Conservation (phyloP, 345 rosid genomes). For the Populus ilicifolia region DNA sequence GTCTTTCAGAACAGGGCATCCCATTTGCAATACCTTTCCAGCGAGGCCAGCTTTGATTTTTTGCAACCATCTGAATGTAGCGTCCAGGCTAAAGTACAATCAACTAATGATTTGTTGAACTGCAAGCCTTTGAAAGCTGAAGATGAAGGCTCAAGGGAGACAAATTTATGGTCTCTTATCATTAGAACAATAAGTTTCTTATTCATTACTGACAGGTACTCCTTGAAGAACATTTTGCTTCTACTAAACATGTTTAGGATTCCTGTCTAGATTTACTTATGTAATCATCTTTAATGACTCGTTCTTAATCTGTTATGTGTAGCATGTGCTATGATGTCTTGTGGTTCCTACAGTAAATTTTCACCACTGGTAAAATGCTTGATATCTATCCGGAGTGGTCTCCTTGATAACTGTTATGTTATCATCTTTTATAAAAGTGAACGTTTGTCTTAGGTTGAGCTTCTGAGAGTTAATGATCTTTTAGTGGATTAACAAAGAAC, state of each 20-base stretch:
- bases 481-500: neutral
- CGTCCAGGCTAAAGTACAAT: constrained; percentile 4
- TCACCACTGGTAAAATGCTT: neutral
- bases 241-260: neutral
- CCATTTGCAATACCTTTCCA: constrained; percentile 34
- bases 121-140: constrained; percentile 23
- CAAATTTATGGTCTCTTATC: constrained; percentile 56
- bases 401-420: neutral
- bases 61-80: constrained; percentile 47
- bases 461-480: neutral
- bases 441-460: neutral
- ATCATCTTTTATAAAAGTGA: neutral
- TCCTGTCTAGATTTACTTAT: neutral
- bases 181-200: constrained; percentile 67
- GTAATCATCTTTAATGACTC: neutral
- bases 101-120: constrained; percentile 21
- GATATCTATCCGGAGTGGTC: neutral
- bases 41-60: constrained; percentile 52
- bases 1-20: constrained; percentile 70
- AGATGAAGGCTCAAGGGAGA: constrained; percentile 22
- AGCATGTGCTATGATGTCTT: neutral
- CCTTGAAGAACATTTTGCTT: neutral
- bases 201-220: constrained; percentile 65
- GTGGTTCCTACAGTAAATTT: neutral
- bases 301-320: neutral